These are phyloP conservation scores for Irineochytrium annulatum DNA, from an alignment of 192 early-diverging fungal genomes.

Conservation along the genomic window DNA sequence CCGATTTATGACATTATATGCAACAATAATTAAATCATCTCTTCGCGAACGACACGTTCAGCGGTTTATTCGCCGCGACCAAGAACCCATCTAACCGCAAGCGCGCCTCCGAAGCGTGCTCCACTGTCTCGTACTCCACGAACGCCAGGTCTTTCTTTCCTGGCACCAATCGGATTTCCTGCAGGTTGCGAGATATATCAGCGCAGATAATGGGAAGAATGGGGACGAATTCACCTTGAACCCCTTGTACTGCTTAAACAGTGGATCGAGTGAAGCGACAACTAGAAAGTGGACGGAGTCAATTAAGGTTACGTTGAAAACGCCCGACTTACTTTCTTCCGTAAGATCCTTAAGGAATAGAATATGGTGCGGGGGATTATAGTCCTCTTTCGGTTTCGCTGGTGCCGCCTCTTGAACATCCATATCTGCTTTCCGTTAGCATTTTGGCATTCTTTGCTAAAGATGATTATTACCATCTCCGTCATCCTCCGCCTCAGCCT, in stretches of 20 bases:
- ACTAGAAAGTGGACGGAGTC: no score
- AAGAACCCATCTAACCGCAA: constrained; percentile 57
- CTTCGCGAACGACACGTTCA: constrained; percentile 58
- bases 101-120: constrained; percentile 51
- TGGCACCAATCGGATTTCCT: constrained; percentile 63
- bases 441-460: constrained; percentile 17
- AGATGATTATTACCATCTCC: no score
- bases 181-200: no score
- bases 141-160: constrained; percentile 62
- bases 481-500: constrained; percentile 14
- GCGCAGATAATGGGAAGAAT: no score
- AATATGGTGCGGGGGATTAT: no score
- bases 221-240: no score
- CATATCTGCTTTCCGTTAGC: neutral
- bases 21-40: constrained; percentile 7
- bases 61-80: constrained; percentile 36
- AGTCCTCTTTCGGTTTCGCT: constrained; percentile 12
- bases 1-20: no score
- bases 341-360: constrained; percentile 45
- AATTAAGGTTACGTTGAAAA: no score
- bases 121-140: constrained; percentile 58
- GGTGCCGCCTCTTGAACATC: neutral
- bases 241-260: constrained; percentile 61
- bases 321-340: constrained; percentile 30
- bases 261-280: constrained; percentile 41